Evolutionary conservation across 1,139 yeast genomes (phyloP).

Genomic region (Suhomyces choctaworum): DNA sequence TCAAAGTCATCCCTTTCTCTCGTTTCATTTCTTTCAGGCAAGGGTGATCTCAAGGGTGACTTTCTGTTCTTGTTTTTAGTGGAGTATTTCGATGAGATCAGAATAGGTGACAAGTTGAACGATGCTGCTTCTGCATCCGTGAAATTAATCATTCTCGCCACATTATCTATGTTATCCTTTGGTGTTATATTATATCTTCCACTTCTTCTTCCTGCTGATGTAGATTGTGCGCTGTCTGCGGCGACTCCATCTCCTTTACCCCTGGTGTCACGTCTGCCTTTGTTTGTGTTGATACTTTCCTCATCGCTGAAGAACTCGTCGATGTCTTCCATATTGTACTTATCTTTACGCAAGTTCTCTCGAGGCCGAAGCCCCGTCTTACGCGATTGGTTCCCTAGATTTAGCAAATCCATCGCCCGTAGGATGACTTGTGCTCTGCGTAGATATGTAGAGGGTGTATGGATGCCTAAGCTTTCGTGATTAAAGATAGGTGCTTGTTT

Average conservation of each 20-base stretch:
- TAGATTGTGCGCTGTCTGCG: background rate
- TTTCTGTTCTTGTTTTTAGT: constrained; percentile 24
- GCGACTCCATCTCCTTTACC: background rate
- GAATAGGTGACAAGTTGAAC: constrained; percentile 34
- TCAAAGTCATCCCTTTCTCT: constrained; percentile 1
- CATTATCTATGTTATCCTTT: constrained; percentile 22
- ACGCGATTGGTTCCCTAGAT: constrained; percentile 56
- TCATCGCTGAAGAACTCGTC: constrained; percentile 67
- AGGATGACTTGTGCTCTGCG: too few relatives aligned
- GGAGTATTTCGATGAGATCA: constrained; percentile 21
- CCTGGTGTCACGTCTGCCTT: constrained; percentile 3
- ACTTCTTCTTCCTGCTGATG: constrained; percentile 1
- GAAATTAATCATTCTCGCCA: constrained; percentile 41
- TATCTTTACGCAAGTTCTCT: constrained; percentile 56
- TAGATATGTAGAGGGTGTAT: too few relatives aligned
- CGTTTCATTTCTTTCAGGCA: constrained; percentile 24
- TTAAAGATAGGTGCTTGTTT: constrained; percentile 6
- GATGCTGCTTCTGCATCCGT: constrained; percentile 40
- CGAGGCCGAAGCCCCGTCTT: constrained; percentile 60
- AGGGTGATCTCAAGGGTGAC: constrained; percentile 37
- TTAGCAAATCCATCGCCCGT: constrained; percentile 47
- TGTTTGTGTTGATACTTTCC: constrained; percentile 30
- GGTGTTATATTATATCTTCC: constrained; percentile 12
- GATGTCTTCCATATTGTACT: constrained; percentile 74
- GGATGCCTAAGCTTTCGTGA: too few relatives aligned